These are phyloP conservation scores for Aspergillus oerlinghausenensis DNA, from an alignment of 2,329 filamentous ascomycete genomes.

Conservation along the genomic window DNA sequence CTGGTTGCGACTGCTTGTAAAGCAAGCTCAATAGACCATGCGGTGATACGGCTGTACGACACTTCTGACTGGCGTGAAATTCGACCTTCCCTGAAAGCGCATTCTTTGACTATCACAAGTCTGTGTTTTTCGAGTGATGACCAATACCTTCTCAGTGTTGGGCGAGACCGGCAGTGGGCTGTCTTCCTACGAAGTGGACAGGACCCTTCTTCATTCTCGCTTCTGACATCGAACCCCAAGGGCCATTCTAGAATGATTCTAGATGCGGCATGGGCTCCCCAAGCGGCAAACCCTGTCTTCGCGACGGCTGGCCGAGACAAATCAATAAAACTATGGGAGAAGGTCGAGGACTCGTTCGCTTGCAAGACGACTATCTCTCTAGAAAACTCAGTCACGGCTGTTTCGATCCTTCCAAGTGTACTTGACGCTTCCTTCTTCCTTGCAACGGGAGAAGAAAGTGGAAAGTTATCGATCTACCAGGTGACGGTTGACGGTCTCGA, in stretches of 20 bases:
- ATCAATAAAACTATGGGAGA: slow-evolving; percentile 67
- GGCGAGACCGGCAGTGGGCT: slow-evolving; percentile 86
- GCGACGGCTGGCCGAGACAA: slow-evolving; percentile 90
- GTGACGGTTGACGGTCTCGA: slow-evolving; percentile 31
- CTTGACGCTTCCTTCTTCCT: slow-evolving; percentile 33
- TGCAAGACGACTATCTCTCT: slow-evolving; percentile 53
- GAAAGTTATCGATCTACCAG: slow-evolving; percentile 40
- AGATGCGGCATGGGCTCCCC: slow-evolving; percentile 75
- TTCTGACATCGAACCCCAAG: slow-evolving; percentile 67
- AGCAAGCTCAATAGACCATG: slow-evolving; percentile 88
- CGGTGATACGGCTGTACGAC: slow-evolving; percentile 87
- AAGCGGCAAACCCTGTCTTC: slow-evolving; percentile 51
- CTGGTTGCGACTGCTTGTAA: slow-evolving; percentile 89
- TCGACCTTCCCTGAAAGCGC: slow-evolving; percentile 73
- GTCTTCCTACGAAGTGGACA: slow-evolving; percentile 60
- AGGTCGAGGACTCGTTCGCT: slow-evolving; percentile 41
- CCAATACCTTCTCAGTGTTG: slow-evolving; percentile 74
- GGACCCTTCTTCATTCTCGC: slow-evolving; percentile 47
- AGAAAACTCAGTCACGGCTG: slow-evolving; percentile 62
- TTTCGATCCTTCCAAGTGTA: slow-evolving; percentile 56
- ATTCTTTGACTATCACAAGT: slow-evolving; percentile 79
- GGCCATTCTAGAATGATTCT: slow-evolving; percentile 91
- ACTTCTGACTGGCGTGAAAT: slow-evolving; percentile 84
- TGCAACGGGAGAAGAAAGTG: slow-evolving; percentile 46
- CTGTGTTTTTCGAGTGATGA: slow-evolving; percentile 77